Evolutionary conservation across 73 alveolate genomes (phyloP).

Genomic region (Tetrahymena borealis): DNA sequence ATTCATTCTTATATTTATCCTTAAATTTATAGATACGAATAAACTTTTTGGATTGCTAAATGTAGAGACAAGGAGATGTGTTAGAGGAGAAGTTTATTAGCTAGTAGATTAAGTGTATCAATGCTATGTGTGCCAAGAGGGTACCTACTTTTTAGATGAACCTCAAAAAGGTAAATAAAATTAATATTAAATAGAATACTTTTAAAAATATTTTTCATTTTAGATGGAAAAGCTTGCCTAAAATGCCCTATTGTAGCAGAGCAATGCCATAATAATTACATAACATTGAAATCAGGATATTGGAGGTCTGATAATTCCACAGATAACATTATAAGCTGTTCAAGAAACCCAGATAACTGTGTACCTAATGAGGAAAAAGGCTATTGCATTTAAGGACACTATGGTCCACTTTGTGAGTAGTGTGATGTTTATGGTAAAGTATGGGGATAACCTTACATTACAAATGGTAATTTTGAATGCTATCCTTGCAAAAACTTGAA

Average conservation of each 20-base stretch:
- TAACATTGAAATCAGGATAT: background rate
- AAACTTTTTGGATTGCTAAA: background rate
- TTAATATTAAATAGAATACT: no score
- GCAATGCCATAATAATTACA: background rate
- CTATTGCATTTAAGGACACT: slow-evolving; percentile 10
- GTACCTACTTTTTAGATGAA: background rate
- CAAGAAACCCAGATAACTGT: slow-evolving; percentile 1
- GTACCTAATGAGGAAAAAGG: slow-evolving; percentile 5
- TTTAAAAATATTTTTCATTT: background rate
- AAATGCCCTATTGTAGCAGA: background rate
- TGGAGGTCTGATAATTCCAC: slow-evolving; percentile 11
- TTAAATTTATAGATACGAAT: background rate
- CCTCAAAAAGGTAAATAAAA: background rate
- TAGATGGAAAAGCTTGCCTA: background rate
- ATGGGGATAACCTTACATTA: background rate
- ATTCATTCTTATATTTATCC: background rate
- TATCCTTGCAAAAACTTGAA: slow-evolving; percentile 10
- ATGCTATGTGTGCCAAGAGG: background rate
- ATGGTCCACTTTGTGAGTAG: slow-evolving; percentile 30
- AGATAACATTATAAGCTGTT: background rate
- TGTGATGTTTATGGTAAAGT: slow-evolving; percentile 13
- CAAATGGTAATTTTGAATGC: slow-evolving; percentile 13
- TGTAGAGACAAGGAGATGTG: background rate
- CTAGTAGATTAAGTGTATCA: background rate
- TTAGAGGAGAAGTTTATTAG: background rate